Base-by-base conservation (phyloP, 768 basidiomycete genomes). In the Agrocybe pediades region DNA sequence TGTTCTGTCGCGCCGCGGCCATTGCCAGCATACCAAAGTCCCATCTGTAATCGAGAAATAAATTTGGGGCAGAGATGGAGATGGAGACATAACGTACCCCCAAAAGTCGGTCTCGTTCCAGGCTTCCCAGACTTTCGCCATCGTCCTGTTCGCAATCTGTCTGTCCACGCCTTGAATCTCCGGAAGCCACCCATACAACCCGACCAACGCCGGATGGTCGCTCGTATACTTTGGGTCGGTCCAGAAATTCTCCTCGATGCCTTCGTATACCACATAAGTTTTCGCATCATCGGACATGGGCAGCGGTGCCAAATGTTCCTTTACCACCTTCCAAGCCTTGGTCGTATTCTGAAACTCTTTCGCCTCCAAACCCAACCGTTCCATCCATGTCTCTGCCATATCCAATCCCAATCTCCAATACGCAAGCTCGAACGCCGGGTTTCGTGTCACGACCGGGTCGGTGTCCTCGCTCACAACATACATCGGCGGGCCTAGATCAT, bases 21-120 rank as follows among this genome's bases (percentile, higher is more conserved):
- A 85, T 83, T 0, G 83, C 83, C 2, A 84, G 75, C 77, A 84
- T 79, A 0, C 82, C 81, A 57, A 83, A 84, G 61, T 84, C 84
- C 84, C 83, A 85, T 29, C 82, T 82, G 54, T 16, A 36, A 21
- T 2, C 6, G 27, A 19, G 40, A 15, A 11, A 21, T 20, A 9
- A 17, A 13, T 6, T 80, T 76, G 8, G 75, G 75, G 27, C 77
- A 69, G 2, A 11, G 16, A 26, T 40, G n/a, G 15, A 30, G 6
- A 30, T 30, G 29, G 29, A 30, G 29, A 15, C 33, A n/a, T 36
- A 36, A 15, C 56, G 36, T 49, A 53, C 56, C 56, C 56, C 56
- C 56, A 57, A 17, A 52, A 57, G 27, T 57, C 51, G 24, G 56
- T 52, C 15, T 46, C 50, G 55, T 83, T 84, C 83, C 84, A 85